Evolutionary conservation across 495 filamentous ascomycete species (phyloP).

Genomic region (Bombardia bombarda): DNA sequence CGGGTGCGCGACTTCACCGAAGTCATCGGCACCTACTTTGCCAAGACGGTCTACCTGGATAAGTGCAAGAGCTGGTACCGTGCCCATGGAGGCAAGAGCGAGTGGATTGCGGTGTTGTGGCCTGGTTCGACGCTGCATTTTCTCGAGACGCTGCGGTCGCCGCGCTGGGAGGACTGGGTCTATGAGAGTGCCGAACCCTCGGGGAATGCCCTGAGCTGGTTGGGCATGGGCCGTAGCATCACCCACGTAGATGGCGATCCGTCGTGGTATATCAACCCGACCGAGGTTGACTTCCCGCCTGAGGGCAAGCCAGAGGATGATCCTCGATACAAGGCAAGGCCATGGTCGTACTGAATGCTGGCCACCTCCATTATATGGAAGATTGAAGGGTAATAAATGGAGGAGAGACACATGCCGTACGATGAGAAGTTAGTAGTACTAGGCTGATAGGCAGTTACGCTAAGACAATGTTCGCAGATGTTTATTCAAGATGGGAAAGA

Average conservation of each 20-base stretch:
- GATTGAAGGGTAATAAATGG: no score
- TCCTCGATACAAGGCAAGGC: constrained; percentile 28
- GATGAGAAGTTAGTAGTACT: no score
- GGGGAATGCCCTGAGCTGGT: constrained; percentile 33
- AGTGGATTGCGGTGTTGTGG: constrained; percentile 33
- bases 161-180: constrained; percentile 38
- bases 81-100: constrained; percentile 19
- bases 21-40: constrained; percentile 56
- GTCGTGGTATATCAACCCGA: constrained; percentile 41
- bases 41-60: constrained; percentile 54
- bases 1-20: constrained; percentile 54
- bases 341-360: constrained; percentile 41
- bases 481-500: no score
- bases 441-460: no score
- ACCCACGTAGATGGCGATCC: constrained; percentile 38
- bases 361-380: no score
- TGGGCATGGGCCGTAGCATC: constrained; percentile 44
- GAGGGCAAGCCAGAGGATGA: constrained; percentile 37
- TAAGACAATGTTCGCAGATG: no score
- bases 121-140: constrained; percentile 36
- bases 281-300: constrained; percentile 34
- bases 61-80: constrained; percentile 70
- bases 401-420: no score
- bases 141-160: constrained; percentile 33
- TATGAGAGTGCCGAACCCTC: constrained; percentile 23